Evolutionary conservation across 2,329 filamentous ascomycete genomes (phyloP).

Genomic region (Cryphonectria parasitica): DNA sequence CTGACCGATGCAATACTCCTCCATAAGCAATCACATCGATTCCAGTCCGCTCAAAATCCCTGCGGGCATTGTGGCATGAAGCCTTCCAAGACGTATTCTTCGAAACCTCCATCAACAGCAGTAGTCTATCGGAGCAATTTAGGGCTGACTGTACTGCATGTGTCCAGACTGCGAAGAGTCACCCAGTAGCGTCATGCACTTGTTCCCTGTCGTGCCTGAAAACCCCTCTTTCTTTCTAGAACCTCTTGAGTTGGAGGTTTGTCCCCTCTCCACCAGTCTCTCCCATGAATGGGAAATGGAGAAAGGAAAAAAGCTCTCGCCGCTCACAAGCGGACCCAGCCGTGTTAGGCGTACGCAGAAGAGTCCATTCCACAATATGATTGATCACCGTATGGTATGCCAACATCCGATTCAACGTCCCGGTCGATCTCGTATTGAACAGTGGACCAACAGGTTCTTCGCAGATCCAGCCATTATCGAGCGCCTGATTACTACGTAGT

Average conservation of each 20-base stretch:
- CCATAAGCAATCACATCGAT: neutral
- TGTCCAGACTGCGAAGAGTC: neutral
- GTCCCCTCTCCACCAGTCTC: neutral
- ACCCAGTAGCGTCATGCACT: neutral
- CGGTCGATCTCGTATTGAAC: neutral
- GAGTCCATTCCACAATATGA: neutral
- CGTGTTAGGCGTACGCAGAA: neutral
- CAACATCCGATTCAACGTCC: neutral
- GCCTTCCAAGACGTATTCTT: neutral
- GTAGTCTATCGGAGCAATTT: neutral
- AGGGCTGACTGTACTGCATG: neutral
- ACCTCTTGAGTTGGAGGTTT: too few species aligned
- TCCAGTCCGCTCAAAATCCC: neutral
- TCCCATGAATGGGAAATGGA: neutral
- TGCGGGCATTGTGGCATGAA: neutral
- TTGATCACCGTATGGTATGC: neutral
- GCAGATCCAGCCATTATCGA: neutral
- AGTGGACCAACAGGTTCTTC: neutral
- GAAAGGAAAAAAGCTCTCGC: neutral
- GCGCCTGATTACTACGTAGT: neutral
- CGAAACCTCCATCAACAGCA: neutral
- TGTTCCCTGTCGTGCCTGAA: neutral
- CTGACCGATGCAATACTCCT: neutral
- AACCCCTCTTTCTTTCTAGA: too few species aligned
- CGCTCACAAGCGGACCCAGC: neutral